Evolutionary conservation across 176 grass and related monocot species (phyloP), one percentile per base, ranked within the genome.

Genomic region (Elymus sibiricus): DNA sequence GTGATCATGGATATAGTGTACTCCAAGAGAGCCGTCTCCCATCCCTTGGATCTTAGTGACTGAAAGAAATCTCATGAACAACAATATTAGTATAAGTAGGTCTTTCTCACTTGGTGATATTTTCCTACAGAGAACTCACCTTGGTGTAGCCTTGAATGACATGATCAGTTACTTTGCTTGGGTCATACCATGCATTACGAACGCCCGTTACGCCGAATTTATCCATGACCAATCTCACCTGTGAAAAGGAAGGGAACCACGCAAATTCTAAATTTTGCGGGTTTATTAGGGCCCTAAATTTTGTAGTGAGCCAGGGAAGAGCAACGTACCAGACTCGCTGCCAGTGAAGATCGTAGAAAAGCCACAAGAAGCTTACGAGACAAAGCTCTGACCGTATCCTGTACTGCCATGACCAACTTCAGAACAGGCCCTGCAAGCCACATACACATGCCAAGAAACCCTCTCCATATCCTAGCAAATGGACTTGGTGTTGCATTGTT

Each of bases 21-120:
- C 76, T 96, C 94, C 76, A 99, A 77, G 37, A 99, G 94, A 83
- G 88, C 97, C 44, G n/a, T 96, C 82, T 99, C 92, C 97, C 94
- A 99, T 77, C 84, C 90, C 84, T 82, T 99, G 34, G 79, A 90
- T 72, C 74, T 91, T 38, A 99, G 71, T n/a, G 97, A 94, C 97
- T 99, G 77, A 67, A 82, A 87, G 5, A 79, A 63, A 17, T 74
- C 80, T 1, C 22, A 31, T 14, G 70, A 22, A 25, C 34, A 55
- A 64, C 34, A 80, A 19, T 11, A 5, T 19, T 37, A 46, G 12
- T 44, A 44, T 14, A 3, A 37, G 14, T 47, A 44, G n/a, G 0
- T 35, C 77, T 74, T 38, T 55, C 44, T 68, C 34, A 66, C 19
- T 3, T 68, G 37, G 15, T n/a, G 21, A 46, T 3, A 19, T 53